Conservation (phyloP, 2,329 filamentous ascomycete genomes). For the Stachybotrys echinatus region DNA sequence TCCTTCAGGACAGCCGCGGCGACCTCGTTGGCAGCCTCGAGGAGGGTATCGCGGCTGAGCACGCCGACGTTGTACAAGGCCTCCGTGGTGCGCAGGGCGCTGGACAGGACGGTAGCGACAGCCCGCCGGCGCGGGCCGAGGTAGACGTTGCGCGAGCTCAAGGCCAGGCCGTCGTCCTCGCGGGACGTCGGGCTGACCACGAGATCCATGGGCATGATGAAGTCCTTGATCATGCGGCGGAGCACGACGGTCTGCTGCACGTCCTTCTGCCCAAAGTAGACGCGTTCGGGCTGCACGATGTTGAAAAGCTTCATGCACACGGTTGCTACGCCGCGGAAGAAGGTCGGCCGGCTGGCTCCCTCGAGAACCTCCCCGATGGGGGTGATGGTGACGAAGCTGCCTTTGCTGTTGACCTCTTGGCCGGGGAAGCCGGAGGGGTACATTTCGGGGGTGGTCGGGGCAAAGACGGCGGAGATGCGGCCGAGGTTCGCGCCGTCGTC, state of each 20-base stretch:
- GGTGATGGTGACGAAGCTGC: slow-evolving; percentile 88
- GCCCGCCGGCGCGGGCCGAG: slow-evolving; percentile 69
- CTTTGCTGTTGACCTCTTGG: slow-evolving; percentile 68
- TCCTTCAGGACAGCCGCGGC: slow-evolving; percentile 47
- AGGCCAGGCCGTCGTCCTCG: slow-evolving; percentile 75
- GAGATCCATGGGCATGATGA: slow-evolving; percentile 72
- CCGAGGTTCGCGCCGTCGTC: slow-evolving; percentile 55
- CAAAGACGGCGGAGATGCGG: slow-evolving; percentile 76
- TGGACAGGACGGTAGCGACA: slow-evolving; percentile 67
- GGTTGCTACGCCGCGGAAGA: slow-evolving; percentile 94
- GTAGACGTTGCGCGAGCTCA: slow-evolving; percentile 93
- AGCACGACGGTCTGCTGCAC: slow-evolving; percentile 94
- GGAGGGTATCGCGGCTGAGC: slow-evolving; percentile 58
- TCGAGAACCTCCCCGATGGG: slow-evolving; percentile 79
- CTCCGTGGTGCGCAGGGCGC: slow-evolving; percentile 67
- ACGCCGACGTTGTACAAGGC: slow-evolving; percentile 51
- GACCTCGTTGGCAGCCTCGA: slow-evolving; percentile 64
- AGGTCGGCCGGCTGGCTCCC: slow-evolving; percentile 80
- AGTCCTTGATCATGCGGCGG: slow-evolving; percentile 79
- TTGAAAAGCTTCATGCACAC: slow-evolving; percentile 77
- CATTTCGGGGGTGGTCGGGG: slow-evolving; percentile 76
- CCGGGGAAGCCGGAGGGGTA: slow-evolving; percentile 76
- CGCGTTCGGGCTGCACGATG: slow-evolving; percentile 55
- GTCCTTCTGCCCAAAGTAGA: slow-evolving; percentile 97
- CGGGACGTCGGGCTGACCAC: slow-evolving; percentile 70